Evolutionary conservation across 495 filamentous ascomycete species (phyloP).

Genomic region (Hyaloscypha hepaticicola): DNA sequence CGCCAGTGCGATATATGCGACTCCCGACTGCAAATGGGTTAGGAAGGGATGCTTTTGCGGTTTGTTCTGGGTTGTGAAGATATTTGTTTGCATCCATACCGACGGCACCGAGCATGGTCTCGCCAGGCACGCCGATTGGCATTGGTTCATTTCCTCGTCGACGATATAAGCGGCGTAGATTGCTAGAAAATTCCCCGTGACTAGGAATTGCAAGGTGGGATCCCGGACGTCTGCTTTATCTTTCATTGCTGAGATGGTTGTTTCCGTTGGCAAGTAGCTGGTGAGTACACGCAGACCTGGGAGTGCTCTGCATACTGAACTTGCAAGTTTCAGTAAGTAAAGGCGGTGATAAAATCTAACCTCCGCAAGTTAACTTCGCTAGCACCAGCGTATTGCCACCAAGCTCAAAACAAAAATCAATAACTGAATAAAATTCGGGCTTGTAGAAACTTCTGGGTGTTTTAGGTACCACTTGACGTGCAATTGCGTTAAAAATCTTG

Average conservation of each 20-base stretch:
- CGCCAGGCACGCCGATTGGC: constrained; percentile 41
- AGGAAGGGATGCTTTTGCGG: constrained; percentile 36
- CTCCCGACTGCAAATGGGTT: constrained; percentile 31
- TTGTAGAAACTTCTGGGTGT: no score
- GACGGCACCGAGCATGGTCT: constrained; percentile 44
- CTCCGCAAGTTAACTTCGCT: no score
- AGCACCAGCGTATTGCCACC: background rate
- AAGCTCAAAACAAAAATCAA: background rate
- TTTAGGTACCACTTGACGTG: no score
- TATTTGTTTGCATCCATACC: constrained; percentile 41
- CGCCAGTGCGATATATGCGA: constrained; percentile 23
- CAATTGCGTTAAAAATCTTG: no score
- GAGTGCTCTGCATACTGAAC: background rate
- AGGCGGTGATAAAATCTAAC: no score
- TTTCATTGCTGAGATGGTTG: constrained; percentile 20
- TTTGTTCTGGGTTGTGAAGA: constrained; percentile 34
- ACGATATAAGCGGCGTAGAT: constrained; percentile 45
- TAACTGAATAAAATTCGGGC: no score
- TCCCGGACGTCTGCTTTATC: background rate
- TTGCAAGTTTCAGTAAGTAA: no score
- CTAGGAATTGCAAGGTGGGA: constrained; percentile 18
- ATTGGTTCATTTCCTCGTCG: constrained; percentile 39
- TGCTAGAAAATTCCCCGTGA: constrained; percentile 24
- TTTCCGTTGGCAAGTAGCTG: constrained; percentile 27
- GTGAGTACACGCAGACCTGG: constrained; percentile 16